These are phyloP conservation scores for Nannizzia gypsea DNA, from an alignment of 2,329 filamentous ascomycete genomes.

Conservation along the genomic window DNA sequence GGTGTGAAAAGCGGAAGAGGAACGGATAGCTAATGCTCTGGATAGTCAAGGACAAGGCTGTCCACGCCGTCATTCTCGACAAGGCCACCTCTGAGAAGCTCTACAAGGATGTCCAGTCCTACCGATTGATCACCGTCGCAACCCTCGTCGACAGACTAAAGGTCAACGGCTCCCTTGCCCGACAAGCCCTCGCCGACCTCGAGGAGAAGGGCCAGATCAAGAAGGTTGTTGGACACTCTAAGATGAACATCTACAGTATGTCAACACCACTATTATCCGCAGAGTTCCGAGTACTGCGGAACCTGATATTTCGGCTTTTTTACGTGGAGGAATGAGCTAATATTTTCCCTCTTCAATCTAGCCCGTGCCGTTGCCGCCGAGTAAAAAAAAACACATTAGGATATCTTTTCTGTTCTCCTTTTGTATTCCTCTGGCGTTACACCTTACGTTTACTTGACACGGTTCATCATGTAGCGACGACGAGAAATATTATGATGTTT, in stretches of 20 bases:
- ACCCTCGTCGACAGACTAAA: constrained; percentile 98
- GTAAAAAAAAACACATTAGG: constrained; percentile 28
- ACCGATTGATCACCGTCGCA: constrained; percentile 97
- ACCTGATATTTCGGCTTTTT: too few species aligned
- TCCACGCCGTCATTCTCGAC: constrained; percentile 97
- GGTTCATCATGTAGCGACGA: constrained; percentile 6
- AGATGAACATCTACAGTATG: constrained; percentile 96
- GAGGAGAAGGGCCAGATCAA: constrained; percentile 99
- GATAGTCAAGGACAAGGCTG: constrained; percentile 99
- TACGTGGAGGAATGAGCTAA: background rate
- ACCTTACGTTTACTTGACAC: constrained; percentile 6
- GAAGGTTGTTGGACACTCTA: constrained; percentile 91
- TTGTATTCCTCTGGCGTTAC: constrained; percentile 23
- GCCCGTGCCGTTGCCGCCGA: constrained; percentile 35
- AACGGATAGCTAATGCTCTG: constrained; percentile 14
- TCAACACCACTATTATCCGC: constrained; percentile 19
- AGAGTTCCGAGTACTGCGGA: too few species aligned
- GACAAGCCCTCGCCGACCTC: constrained; percentile 77
- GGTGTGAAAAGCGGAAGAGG: background rate
- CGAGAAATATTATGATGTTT: constrained; percentile 3
- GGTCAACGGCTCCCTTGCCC: constrained; percentile 97
- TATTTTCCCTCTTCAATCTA: constrained; percentile 12
- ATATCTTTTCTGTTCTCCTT: constrained; percentile 15
- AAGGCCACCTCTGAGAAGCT: constrained; percentile 96
- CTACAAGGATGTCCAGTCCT: constrained; percentile 99